These are phyloP conservation scores for Pseudonitzschia multiseries DNA, from an alignment of 108 stramenopile genomes.

Conservation along the genomic window DNA sequence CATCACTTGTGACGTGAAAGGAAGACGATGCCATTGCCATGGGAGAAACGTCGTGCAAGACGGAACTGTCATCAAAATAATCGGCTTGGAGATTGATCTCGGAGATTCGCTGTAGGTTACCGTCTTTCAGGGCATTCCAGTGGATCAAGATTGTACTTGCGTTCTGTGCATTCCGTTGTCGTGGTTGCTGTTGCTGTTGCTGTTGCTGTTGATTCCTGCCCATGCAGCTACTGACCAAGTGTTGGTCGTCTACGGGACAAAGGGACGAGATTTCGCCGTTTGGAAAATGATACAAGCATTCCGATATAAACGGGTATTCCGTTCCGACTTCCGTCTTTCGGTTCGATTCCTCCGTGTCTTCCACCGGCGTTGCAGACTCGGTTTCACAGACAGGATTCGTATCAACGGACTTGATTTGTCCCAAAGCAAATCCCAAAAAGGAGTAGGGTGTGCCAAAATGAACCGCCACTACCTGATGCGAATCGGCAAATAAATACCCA, in stretches of 20 bases:
- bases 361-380: not conserved
- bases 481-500: not conserved
- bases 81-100: not conserved
- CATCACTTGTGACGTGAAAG: not conserved
- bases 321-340: not conserved
- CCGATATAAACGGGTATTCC: not conserved
- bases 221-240: not conserved
- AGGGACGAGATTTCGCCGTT: not conserved
- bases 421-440: slow-evolving; percentile 5
- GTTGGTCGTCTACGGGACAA: not conserved
- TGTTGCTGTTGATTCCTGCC: not conserved
- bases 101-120: not conserved
- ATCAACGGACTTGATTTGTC: not conserved
- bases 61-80: no score
- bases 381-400: not conserved
- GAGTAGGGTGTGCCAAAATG: not conserved
- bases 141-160: not conserved
- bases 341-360: not conserved
- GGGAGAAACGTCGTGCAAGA: not conserved
- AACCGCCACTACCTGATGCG: not conserved
- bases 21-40: slow-evolving; percentile 3
- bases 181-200: no score
- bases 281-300: not conserved
- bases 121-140: not conserved
- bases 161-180: not conserved